A percentile compares a stretch with the other conserved stretches of the same genome.
These are phyloP conservation scores for Fraxinus nigra DNA, from an alignment of 305 asterid species.

Conservation along the genomic window DNA sequence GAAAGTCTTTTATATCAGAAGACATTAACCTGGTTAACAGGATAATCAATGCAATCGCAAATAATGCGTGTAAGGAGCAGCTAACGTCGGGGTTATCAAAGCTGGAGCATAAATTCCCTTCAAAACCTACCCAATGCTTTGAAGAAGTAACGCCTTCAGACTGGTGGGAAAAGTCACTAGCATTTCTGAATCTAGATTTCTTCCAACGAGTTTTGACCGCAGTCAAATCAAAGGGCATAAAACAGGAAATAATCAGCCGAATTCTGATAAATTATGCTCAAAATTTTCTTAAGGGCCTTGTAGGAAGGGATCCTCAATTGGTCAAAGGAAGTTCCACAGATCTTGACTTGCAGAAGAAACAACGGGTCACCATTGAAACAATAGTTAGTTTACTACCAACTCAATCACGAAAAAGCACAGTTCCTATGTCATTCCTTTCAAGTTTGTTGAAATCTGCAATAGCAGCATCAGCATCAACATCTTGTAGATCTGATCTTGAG, in stretches of 20 bases:
- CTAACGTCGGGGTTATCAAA: slow-evolving; percentile 74
- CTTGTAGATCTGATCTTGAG: slow-evolving; percentile 84
- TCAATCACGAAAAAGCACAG: slow-evolving; percentile 71
- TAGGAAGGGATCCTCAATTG: slow-evolving; percentile 45
- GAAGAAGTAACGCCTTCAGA: slow-evolving; percentile 56
- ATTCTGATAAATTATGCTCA: slow-evolving; percentile 82
- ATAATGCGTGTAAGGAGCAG: slow-evolving; percentile 83
- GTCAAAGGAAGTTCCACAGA: slow-evolving; percentile 47
- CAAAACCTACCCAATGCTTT: slow-evolving; percentile 34
- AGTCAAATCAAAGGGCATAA: slow-evolving; percentile 72
- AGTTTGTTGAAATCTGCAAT: slow-evolving; percentile 68
- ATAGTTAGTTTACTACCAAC: slow-evolving; percentile 67
- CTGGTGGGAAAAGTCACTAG: slow-evolving; percentile 86
- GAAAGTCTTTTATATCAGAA: slow-evolving; percentile 55
- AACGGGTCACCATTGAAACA: slow-evolving; percentile 62
- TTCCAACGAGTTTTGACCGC: slow-evolving; percentile 71
- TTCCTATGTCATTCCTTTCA: slow-evolving; percentile 86
- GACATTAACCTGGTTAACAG: slow-evolving; percentile 56
- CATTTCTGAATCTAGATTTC: slow-evolving; percentile 60
- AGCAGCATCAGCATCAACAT: slow-evolving; percentile 55
- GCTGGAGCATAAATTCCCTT: slow-evolving; percentile 60
- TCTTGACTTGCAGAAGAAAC: slow-evolving; percentile 59
- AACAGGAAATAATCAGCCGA: slow-evolving; percentile 70
- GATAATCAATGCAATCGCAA: slow-evolving; percentile 61
- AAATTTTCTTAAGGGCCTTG: slow-evolving; percentile 66